Conservation (phyloP, 768 basidiomycete genomes). For the Tephrocybe rancida region DNA sequence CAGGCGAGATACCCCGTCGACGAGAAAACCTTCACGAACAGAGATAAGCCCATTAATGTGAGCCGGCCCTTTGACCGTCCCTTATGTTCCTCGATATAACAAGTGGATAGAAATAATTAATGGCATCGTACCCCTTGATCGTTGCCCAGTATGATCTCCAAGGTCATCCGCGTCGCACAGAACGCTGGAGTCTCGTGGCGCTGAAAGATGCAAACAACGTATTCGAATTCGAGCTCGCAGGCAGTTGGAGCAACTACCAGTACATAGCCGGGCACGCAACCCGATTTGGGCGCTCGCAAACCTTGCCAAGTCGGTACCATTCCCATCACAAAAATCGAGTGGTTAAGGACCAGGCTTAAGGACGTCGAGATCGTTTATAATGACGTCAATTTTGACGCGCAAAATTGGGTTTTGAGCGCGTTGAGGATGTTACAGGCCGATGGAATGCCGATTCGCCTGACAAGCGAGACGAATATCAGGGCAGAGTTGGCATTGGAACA, state of each 20-base stretch:
- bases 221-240: constrained; percentile 24
- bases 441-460: constrained; percentile 18
- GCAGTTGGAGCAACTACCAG: constrained; percentile 25
- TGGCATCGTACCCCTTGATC: constrained; percentile 23
- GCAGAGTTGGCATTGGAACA: constrained; percentile 18
- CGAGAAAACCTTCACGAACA: too few relatives aligned
- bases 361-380: constrained; percentile 21
- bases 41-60: not conserved
- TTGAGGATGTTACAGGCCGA: constrained; percentile 24
- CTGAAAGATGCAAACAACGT: constrained; percentile 19
- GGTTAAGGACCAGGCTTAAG: constrained; percentile 22
- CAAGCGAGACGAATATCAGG: constrained; percentile 16
- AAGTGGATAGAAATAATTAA: not conserved
- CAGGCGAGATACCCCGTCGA: too few relatives aligned
- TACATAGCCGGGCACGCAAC: constrained; percentile 16
- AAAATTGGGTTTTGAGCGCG: constrained; percentile 28
- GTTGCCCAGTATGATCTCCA: constrained; percentile 26
- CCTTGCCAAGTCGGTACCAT: constrained; percentile 25
- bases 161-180: constrained; percentile 27
- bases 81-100: not conserved
- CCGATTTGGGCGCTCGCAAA: constrained; percentile 14
- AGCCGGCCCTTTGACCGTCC: not conserved
- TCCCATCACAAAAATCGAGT: constrained; percentile 16
- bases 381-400: constrained; percentile 26
- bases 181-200: constrained; percentile 29